phyloP scores from a whole-genome alignment of 306 rosid species.

The Malus orientalis region DNA sequence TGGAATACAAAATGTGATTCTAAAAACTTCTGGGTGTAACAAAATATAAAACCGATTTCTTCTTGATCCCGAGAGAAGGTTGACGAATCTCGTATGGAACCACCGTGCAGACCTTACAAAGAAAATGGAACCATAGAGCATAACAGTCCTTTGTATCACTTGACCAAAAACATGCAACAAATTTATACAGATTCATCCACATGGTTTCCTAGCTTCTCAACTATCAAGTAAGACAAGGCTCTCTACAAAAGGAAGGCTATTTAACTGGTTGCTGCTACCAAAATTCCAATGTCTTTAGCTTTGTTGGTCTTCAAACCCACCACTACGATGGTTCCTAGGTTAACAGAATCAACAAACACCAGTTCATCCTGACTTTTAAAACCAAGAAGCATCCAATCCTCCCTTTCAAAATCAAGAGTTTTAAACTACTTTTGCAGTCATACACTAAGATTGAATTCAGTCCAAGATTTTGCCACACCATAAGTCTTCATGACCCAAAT shows the following conservation, averaged over 20 bases:
- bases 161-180: conserved; percentile 12
- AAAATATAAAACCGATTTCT: neutral
- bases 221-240: neutral
- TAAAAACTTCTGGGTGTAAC: neutral
- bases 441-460: neutral
- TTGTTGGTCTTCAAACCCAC: neutral
- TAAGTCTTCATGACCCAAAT: neutral
- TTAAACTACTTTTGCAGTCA: too few relatives aligned
- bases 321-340: neutral
- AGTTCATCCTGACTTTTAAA: neutral
- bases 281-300: neutral
- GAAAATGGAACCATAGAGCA: neutral
- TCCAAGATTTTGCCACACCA: neutral
- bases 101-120: neutral
- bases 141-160: conserved; percentile 13
- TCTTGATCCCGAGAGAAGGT: neutral
- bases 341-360: neutral
- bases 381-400: neutral
- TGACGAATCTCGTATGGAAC: neutral
- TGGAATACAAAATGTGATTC: neutral
- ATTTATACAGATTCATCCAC: conserved; percentile 6
- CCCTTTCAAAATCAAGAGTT: too few relatives aligned
- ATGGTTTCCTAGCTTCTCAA: conserved; percentile 17
- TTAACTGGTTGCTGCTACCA: neutral
- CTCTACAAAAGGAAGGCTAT: neutral